phyloP scores from a whole-genome alignment of 208 protist genomes.

The Leishmania turanica region DNA sequence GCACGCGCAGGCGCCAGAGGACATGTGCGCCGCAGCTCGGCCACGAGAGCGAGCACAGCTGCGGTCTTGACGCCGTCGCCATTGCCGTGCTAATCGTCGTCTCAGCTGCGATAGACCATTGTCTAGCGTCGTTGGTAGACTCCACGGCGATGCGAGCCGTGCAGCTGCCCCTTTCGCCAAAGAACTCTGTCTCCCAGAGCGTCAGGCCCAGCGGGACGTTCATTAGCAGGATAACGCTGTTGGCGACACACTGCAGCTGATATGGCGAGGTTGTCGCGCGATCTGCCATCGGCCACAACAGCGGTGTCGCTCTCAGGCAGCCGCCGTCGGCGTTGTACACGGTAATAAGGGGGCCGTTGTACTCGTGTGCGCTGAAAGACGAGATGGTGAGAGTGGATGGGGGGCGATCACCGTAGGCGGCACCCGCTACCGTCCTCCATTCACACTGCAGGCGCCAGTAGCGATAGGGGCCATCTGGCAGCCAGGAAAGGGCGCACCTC shows the following conservation, averaged over 20 bases:
- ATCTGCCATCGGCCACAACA: slow-evolving; percentile 19
- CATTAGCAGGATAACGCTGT: slow-evolving; percentile 15
- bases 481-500: slow-evolving; percentile 17
- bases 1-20: slow-evolving; percentile 28
- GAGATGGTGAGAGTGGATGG: slow-evolving; percentile 6
- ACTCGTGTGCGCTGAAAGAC: slow-evolving; percentile 19
- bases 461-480: slow-evolving; percentile 27
- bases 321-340: slow-evolving; percentile 20
- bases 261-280: background rate
- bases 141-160: slow-evolving; percentile 29
- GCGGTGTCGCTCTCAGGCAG: slow-evolving; percentile 15
- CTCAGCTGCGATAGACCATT: slow-evolving; percentile 29
- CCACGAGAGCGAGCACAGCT: slow-evolving; percentile 23
- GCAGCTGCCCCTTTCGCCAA: slow-evolving; percentile 13
- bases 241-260: slow-evolving; percentile 8
- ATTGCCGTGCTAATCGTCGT: slow-evolving; percentile 8
- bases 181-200: slow-evolving; percentile 23
- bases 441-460: slow-evolving; percentile 26
- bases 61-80: background rate
- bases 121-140: slow-evolving; percentile 41
- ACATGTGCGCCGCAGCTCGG: slow-evolving; percentile 21
- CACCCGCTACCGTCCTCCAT: background rate
- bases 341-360: slow-evolving; percentile 25
- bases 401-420: background rate
- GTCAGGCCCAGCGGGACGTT: slow-evolving; percentile 11